phyloP scores from a whole-genome alignment of 768 basidiomycete genomes.

The Xanthoconium purpureum region DNA sequence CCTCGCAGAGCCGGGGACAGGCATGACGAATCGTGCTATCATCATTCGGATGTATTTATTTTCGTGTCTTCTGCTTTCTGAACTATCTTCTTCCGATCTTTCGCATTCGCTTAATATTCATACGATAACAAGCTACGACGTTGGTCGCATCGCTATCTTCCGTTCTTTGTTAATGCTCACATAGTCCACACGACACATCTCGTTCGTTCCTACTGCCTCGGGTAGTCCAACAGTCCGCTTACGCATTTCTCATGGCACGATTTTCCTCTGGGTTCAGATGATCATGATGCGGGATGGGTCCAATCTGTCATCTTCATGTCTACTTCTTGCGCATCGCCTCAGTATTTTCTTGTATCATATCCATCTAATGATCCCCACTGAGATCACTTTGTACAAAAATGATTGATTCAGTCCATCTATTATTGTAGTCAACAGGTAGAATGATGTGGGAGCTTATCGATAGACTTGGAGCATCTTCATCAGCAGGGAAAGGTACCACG shows the following conservation, averaged over 20 bases:
- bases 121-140: conserved; percentile 16
- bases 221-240: conserved; percentile 13
- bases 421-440: neutral
- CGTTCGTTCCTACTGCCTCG: conserved; percentile 10
- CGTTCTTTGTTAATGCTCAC: conserved; percentile 29
- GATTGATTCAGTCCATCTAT: neutral
- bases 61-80: conserved; percentile 13
- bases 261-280: conserved; percentile 14
- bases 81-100: conserved; percentile 19
- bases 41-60: conserved; percentile 24
- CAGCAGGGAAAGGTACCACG: conserved; percentile 71
- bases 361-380: conserved; percentile 12
- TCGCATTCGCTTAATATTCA: conserved; percentile 21
- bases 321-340: conserved; percentile 16
- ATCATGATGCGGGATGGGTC: conserved; percentile 10
- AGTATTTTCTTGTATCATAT: conserved; percentile 24
- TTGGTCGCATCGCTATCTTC: conserved; percentile 25
- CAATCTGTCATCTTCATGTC: conserved; percentile 16
- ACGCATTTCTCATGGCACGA: conserved; percentile 15
- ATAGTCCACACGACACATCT: conserved; percentile 15
- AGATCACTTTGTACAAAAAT: neutral
- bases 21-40: conserved; percentile 16
- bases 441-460: conserved; percentile 23
- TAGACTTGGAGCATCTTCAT: conserved; percentile 55
- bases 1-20: conserved; percentile 32